Evolutionary conservation across 2,329 filamentous ascomycete species (phyloP).

Genomic region (Blastomyces parvus): DNA sequence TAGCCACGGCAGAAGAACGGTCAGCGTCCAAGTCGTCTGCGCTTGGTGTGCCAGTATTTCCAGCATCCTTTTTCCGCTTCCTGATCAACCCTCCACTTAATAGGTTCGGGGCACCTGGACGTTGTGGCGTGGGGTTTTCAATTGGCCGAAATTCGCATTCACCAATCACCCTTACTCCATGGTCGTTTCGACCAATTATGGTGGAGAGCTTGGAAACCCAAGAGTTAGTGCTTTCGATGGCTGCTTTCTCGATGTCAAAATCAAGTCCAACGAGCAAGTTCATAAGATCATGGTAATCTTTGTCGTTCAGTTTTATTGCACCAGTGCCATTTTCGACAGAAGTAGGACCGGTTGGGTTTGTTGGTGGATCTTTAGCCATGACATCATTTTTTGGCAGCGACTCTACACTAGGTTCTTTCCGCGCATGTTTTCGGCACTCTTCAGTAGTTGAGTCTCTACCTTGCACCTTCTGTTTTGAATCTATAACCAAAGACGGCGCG

Average conservation of each 20-base stretch:
- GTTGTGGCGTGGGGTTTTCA: not conserved
- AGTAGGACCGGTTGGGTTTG: not conserved
- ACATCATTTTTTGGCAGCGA: not conserved
- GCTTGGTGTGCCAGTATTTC: slow-evolving; percentile 9
- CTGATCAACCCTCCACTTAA: slow-evolving; percentile 27
- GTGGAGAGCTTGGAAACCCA: slow-evolving; percentile 36
- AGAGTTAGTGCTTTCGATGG: slow-evolving; percentile 31
- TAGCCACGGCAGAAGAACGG: not conserved
- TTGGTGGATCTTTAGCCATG: not conserved
- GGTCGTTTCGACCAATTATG: slow-evolving; percentile 28
- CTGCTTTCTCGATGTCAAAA: slow-evolving; percentile 32
- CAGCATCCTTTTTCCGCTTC: slow-evolving; percentile 30
- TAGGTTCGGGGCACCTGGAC: slow-evolving; percentile 18
- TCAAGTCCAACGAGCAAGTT: slow-evolving; percentile 35
- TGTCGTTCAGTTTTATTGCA: slow-evolving; percentile 30
- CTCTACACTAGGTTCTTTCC: no score
- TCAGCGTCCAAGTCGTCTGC: not conserved
- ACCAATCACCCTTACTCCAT: slow-evolving; percentile 30
- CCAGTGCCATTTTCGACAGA: slow-evolving; percentile 28
- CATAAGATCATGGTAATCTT: slow-evolving; percentile 34
- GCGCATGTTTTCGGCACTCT: not conserved
- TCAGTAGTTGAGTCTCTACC: not conserved
- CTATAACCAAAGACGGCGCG: not conserved
- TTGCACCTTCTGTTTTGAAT: not conserved
- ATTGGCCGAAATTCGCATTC: slow-evolving; percentile 17